Percentiles rank a stretch among this genome's conserved stretches.
Evolutionary conservation across 495 filamentous ascomycete species (phyloP).

Genomic region (Hyaloscypha hepaticicola): DNA sequence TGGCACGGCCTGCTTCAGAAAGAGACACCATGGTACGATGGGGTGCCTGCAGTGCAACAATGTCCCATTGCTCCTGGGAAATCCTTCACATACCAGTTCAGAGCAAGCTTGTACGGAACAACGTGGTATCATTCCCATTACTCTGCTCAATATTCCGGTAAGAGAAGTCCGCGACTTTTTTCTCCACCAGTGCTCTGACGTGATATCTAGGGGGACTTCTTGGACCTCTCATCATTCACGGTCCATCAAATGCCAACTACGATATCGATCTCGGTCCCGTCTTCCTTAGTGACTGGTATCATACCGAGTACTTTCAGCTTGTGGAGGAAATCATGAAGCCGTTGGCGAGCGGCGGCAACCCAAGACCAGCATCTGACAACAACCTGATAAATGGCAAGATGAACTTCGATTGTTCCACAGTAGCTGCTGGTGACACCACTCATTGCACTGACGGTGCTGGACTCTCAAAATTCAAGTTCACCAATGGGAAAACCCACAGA

Average conservation of each 20-base stretch:
- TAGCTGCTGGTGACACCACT: constrained; percentile 36
- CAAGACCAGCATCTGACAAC: constrained; percentile 44
- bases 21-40: constrained; percentile 37
- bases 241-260: constrained; percentile 36
- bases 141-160: constrained; percentile 48
- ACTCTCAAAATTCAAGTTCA: constrained; percentile 49
- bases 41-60: constrained; percentile 45
- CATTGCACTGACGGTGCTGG: constrained; percentile 46
- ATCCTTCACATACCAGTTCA: constrained; percentile 50
- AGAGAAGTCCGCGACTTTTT: background rate
- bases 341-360: constrained; percentile 12
- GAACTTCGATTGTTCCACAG: constrained; percentile 49
- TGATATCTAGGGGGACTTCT: constrained; percentile 41
- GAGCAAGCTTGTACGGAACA: constrained; percentile 53
- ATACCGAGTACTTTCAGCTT: constrained; percentile 43
- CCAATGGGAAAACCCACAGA: constrained; percentile 47
- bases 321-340: constrained; percentile 38
- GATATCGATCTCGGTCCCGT: constrained; percentile 51
- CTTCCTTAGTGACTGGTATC: constrained; percentile 48
- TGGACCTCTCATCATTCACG: constrained; percentile 47
- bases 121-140: constrained; percentile 66
- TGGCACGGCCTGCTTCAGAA: constrained; percentile 49
- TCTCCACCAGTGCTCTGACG: constrained; percentile 46
- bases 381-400: constrained; percentile 55
- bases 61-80: constrained; percentile 46